Base-by-base conservation (phyloP, 2,329 filamentous ascomycete species). In the Elsinoe fawcettii region DNA sequence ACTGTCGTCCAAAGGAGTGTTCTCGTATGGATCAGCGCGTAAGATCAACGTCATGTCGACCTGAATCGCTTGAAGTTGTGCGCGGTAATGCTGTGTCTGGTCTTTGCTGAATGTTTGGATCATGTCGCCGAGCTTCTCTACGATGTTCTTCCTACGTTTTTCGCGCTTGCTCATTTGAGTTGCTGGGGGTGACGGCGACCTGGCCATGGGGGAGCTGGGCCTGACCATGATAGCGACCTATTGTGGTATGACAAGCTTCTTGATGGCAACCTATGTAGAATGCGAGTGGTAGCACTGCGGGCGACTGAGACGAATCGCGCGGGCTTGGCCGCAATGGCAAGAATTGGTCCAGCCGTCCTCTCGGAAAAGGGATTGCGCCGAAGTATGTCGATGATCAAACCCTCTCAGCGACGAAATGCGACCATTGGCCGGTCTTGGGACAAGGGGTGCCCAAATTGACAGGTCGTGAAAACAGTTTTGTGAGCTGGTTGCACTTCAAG, bases 51-150 rank as follows among this genome's bases (percentile, higher is more conserved):
- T 88, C 73, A 91, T 90, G 71, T 96, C 91, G 62, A 89, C 85
- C 73, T 96, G 91, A n/a, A 96, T 83, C 63, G 89, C 89, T 66
- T 93, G 86, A 1, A 96, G 80, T 72, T 96, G 90, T 63, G 93
- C 88, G 61, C 91, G 84, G 71, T 95, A 97, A 65, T 90, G 85
- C 61, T 81, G 77, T 70, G 96, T 90, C 62, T 88, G 82, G 67
- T 95, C 90, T 61, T 86, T 82, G 62, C 84, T 82, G 72, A 96
- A 92, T 63, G 85, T 84, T 56, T 86, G 83, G 56, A 86, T 84
- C 72, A 96, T 84, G 57, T 84, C 81, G 39, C 83, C 80, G 5
- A 96, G 81, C 62, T 87, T 86, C 60, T 96, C 90, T 63, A 85
- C 83, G 60, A 96, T 83, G 66, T 86, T 84, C 66, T 88, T 88